Evolutionary conservation across 2,329 filamentous ascomycete species (phyloP).

Genomic region (Diaporthe nobilis): DNA sequence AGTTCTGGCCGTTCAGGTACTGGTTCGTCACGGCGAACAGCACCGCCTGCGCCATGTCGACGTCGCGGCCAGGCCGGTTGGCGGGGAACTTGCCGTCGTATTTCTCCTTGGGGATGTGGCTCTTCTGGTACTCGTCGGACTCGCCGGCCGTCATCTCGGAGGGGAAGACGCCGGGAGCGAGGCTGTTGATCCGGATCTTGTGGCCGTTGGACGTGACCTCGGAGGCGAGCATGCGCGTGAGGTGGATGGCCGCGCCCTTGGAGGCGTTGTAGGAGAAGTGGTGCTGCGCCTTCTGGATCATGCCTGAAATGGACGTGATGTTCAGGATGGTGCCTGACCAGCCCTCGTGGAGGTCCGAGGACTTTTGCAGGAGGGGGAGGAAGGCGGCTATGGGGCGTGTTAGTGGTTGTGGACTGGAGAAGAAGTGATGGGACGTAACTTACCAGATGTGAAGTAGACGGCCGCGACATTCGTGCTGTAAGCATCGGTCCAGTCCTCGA

Average conservation of each 20-base stretch:
- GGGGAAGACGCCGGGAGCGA: conserved; percentile 79
- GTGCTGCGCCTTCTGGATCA: conserved; percentile 74
- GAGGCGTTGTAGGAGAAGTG: conserved; percentile 76
- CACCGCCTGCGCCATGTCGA: conserved; percentile 70
- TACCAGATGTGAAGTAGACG: conserved; percentile 68
- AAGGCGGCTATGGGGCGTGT: conserved; percentile 72
- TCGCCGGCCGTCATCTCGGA: conserved; percentile 78
- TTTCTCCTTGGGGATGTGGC: conserved; percentile 68
- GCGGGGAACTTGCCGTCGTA: conserved; percentile 69
- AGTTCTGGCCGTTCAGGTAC: conserved; percentile 56
- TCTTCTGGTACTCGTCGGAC: conserved; percentile 67
- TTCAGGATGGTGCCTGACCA: conserved; percentile 76
- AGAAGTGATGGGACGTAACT: no score
- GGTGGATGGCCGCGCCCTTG: conserved; percentile 76
- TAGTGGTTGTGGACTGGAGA: no score
- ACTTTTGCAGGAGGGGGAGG: conserved; percentile 72
- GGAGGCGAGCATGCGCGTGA: conserved; percentile 74
- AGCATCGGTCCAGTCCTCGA: conserved; percentile 79
- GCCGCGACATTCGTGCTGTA: conserved; percentile 84
- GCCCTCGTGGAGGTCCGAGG: conserved; percentile 56
- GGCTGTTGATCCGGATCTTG: conserved; percentile 78
- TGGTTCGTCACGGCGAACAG: conserved; percentile 64
- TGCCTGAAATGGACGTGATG: conserved; percentile 76
- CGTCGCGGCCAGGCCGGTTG: conserved; percentile 66
- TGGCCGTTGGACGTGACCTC: conserved; percentile 72